Evolutionary conservation across 1,284 basidiomycete species (phyloP), one percentile per base, ranked within the genome.

Genomic region (Mycosarcoma maydis): DNA sequence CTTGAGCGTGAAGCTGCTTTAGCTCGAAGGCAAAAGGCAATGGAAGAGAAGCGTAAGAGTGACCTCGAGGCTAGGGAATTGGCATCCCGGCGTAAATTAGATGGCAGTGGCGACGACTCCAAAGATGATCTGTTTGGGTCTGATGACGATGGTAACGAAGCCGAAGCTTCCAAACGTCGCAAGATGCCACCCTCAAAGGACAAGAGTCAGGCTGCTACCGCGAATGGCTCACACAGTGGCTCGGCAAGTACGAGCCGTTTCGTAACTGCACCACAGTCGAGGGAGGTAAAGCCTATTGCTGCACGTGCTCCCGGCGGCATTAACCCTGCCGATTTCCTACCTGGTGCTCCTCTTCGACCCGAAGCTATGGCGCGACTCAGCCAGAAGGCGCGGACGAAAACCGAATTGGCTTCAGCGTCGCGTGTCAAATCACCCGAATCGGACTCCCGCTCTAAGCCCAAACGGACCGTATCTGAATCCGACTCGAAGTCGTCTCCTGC

Each of bases 321-420:
- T 47, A 62, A 68, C 16, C 69, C 73, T 4, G 73, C 73, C 26
- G 69, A 75, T 26, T 75, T 69, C 37, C 49, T 75, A 9, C 69
- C 73, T n/a, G 70, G 70, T 6, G 73, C 69, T 11, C 66, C 69
- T 24, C 20, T 72, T 3, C 53, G 65, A 5, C 46, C 64, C 0
- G 56, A 68, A 43, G 55, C 54, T 4, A 61, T 57, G 54, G 50
- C 53, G 4, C 51, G 44, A 34, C 57, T 64, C 26, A 54, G 53
- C 6, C 51, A 67, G 33, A 71, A 53, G 47, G 40, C 47, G 11
- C 54, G 55, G 34, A 17, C 37, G 2, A n/a, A 26, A 3, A 29
- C 56, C 4, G 40, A 37, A 13, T 27, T 34, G 6, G 27, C 41
- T 8, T 19, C 34, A n/a, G 14, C 32, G 6, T 23, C 34, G 14